Conservation (phyloP, 2,329 filamentous ascomycete genomes). For the Ophiocordyceps sinensis region DNA sequence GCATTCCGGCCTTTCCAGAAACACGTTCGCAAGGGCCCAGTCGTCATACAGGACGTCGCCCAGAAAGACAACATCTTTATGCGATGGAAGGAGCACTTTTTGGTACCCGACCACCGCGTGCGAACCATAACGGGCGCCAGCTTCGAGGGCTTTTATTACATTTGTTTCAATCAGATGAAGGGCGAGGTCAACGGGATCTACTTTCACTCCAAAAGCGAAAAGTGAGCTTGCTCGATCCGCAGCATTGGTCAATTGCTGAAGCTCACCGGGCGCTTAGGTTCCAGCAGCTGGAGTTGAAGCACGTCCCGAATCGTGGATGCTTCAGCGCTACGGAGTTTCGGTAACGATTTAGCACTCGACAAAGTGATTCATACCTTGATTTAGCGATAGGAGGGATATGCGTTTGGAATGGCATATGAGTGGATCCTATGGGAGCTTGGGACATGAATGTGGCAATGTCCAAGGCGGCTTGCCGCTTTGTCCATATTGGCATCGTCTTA, state of each 20-base stretch:
- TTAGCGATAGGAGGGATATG: constrained; percentile 1
- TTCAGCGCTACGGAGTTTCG: constrained; percentile 75
- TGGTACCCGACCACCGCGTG: constrained; percentile 89
- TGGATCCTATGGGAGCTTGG: neutral
- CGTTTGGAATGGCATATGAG: neutral
- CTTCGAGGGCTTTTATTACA: constrained; percentile 98
- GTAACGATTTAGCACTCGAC: constrained; percentile 9
- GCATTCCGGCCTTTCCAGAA: constrained; percentile 66
- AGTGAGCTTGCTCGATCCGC: constrained; percentile 43
- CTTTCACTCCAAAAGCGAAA: constrained; percentile 95
- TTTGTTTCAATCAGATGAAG: constrained; percentile 88
- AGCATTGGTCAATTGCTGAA: no score
- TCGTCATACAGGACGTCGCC: constrained; percentile 51
- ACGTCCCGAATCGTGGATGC: constrained; percentile 73
- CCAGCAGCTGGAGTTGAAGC: constrained; percentile 82
- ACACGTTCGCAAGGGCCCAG: constrained; percentile 39
- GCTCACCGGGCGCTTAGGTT: constrained; percentile 41
- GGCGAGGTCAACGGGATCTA: constrained; percentile 88
- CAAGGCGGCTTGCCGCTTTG: neutral
- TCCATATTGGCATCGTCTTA: neutral
- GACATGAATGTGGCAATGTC: neutral
- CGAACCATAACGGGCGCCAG: constrained; percentile 85
- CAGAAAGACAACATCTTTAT: constrained; percentile 90
- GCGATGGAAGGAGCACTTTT: constrained; percentile 98
- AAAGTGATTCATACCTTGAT: constrained; percentile 2